Base-by-base conservation (phyloP, 768 basidiomycete species). In the Leccinum boreale region DNA sequence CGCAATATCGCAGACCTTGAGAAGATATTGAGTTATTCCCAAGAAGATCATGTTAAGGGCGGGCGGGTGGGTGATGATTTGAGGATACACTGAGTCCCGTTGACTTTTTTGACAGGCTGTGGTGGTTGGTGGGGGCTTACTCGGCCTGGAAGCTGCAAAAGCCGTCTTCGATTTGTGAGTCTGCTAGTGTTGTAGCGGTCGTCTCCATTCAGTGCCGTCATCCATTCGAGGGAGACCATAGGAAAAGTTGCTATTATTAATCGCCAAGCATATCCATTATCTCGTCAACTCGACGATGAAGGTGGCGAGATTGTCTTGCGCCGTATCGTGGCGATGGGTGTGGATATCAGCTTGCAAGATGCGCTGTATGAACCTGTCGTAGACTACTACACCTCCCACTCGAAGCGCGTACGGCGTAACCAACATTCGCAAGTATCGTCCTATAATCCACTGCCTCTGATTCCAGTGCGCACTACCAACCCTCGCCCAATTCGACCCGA, bases 61-160 rank as follows among this genome's bases (percentile, higher is more conserved):
- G 66, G 68, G 19, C 55, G 55, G 23, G 68, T 69, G 21, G 10
- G 68, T 68, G 49, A 42, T 19, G 15, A 42, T 10, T 42, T 42
- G n/a, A 42, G n/a, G 39, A 42, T 10, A 42, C 4, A 19, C 10
- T 19, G 39, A 5, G 39, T 10, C n/a, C n/a, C 39, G 39, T 42
- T 42, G n/a, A 42, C 39, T n/a, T 42, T n/a, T 42, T 19, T 19
- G 19, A 28, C 15, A 48, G 47, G 47, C 24, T 8, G 47, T 48
- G 4, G 80, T 89, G 3, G 77, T 90, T 12, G 89, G 89, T 19
- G 88, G 88, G 9, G 88, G 87, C 9, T 69, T 90, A 11, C 79
- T 89, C 17, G 89, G 87, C 11, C 73, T 90, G 31, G 89, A 89
- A 71, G 87, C 88, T 3, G 89, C 87, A 3, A 89, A 90, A 65